phyloP scores from a whole-genome alignment of 352 stramenopile species.

The Phytophthora cryptogea region DNA sequence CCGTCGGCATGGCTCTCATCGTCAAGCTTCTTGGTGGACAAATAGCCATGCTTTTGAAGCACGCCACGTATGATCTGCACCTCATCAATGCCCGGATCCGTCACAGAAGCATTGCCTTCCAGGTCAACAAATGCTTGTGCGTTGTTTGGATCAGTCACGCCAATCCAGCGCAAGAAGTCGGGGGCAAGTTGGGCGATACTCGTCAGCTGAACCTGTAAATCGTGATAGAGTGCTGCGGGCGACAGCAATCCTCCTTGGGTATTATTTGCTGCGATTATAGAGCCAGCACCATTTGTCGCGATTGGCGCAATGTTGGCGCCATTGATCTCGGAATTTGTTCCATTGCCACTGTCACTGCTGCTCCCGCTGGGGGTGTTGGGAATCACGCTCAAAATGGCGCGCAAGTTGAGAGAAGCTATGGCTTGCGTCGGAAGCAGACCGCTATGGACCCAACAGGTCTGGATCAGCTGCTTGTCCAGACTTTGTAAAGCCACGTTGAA shows the following conservation, averaged over 20 bases:
- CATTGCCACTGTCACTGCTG: conserved; percentile 23
- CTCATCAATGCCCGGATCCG: conserved; percentile 79
- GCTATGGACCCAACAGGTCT: conserved; percentile 76
- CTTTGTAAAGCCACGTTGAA: conserved; percentile 77
- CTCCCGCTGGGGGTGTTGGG: conserved; percentile 13
- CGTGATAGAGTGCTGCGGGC: conserved; percentile 45
- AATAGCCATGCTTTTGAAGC: conserved; percentile 79
- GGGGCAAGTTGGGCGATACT: conserved; percentile 63
- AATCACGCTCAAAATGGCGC: conserved; percentile 41
- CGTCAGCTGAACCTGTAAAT: conserved; percentile 64
- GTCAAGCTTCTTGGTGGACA: conserved; percentile 68
- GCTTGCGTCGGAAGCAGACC: conserved; percentile 69
- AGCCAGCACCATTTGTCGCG: conserved; percentile 5
- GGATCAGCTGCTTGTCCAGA: conserved; percentile 68
- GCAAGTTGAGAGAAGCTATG: conserved; percentile 72
- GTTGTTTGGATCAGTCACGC: conserved; percentile 55
- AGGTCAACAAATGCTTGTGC: conserved; percentile 72
- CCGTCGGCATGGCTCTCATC: conserved; percentile 52
- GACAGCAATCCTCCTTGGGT: conserved; percentile 37
- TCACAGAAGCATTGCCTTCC: conserved; percentile 79
- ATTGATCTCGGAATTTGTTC: conserved; percentile 16
- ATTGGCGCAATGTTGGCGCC: background rate
- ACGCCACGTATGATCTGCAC: conserved; percentile 84
- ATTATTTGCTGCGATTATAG: conserved; percentile 7
- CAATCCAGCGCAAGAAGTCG: conserved; percentile 80